Conservation (phyloP, 148 eudicot species). For the Vaccinium myrtillus region DNA sequence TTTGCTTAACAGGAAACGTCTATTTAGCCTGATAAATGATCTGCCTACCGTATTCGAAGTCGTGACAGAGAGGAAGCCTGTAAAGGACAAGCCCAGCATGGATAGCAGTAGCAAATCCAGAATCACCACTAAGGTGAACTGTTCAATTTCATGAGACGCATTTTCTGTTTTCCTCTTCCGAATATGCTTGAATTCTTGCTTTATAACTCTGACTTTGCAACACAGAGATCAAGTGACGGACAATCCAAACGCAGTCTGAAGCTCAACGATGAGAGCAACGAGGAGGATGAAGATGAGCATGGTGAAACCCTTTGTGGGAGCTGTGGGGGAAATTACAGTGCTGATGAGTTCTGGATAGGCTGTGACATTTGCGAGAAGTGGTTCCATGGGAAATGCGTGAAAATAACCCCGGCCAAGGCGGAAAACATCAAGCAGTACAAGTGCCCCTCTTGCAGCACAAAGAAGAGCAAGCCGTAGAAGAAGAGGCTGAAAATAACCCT, state of each 20-base stretch:
- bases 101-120: slow-evolving; percentile 52
- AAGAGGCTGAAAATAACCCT: slow-evolving; percentile 8
- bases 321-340: slow-evolving; percentile 45
- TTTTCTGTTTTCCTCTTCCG: neutral
- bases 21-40: slow-evolving; percentile 56
- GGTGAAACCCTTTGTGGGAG: slow-evolving; percentile 46
- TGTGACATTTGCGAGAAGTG: slow-evolving; percentile 50
- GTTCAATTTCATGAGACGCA: neutral
- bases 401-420: slow-evolving; percentile 44
- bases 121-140: slow-evolving; percentile 39
- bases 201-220: neutral
- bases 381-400: slow-evolving; percentile 50
- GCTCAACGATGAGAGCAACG: slow-evolving; percentile 31
- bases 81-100: slow-evolving; percentile 43
- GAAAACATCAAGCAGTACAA: slow-evolving; percentile 47
- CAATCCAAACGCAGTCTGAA: slow-evolving; percentile 28
- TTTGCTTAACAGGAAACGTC: slow-evolving; percentile 40
- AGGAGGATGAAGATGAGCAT: slow-evolving; percentile 45
- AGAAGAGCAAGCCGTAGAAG: slow-evolving; percentile 28
- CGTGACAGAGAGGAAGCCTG: slow-evolving; percentile 48
- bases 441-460: slow-evolving; percentile 44
- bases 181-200: neutral
- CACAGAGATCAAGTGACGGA: slow-evolving; percentile 43
- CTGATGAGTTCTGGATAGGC: slow-evolving; percentile 52
- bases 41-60: slow-evolving; percentile 56